Conservation (phyloP, 495 filamentous ascomycete genomes). For the Aspergillus nanangensis region DNA sequence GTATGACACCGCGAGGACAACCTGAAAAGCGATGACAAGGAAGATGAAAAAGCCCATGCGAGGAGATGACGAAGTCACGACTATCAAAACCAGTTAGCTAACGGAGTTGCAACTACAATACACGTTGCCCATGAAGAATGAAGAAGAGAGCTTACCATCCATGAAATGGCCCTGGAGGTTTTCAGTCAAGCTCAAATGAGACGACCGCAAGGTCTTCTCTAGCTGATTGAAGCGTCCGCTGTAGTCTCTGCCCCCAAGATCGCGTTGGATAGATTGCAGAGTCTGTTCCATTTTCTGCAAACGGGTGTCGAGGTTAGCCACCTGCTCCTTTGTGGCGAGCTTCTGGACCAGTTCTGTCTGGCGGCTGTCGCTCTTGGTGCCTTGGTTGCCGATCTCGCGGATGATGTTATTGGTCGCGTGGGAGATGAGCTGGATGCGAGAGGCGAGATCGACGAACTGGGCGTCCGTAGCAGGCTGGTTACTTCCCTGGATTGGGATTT, state of each 20-base stretch:
- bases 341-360: conserved; percentile 54
- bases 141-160: conserved; percentile 21
- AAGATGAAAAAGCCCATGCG: conserved; percentile 71
- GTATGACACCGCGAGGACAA: conserved; percentile 63
- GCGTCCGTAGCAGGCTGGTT: conserved; percentile 26
- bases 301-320: conserved; percentile 51
- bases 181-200: conserved; percentile 63
- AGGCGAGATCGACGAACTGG: conserved; percentile 79
- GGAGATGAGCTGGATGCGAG: conserved; percentile 71
- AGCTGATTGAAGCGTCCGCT: conserved; percentile 64
- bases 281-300: conserved; percentile 55
- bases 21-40: conserved; percentile 72
- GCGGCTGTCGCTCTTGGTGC: conserved; percentile 48
- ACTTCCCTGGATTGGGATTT: conserved; percentile 23
- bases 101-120: too few relatives aligned
- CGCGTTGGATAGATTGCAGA: conserved; percentile 52
- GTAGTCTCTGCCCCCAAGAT: conserved; percentile 70
- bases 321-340: conserved; percentile 40
- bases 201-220: conserved; percentile 66
- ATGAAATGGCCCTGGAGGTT: conserved; percentile 36
- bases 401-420: conserved; percentile 67
- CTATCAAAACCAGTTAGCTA: conserved; percentile 29
- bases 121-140: too few relatives aligned
- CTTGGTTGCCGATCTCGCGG: conserved; percentile 50
- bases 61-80: conserved; percentile 53